Conservation (phyloP, 139 green algal genomes). For the Dunaliella sp. region DNA sequence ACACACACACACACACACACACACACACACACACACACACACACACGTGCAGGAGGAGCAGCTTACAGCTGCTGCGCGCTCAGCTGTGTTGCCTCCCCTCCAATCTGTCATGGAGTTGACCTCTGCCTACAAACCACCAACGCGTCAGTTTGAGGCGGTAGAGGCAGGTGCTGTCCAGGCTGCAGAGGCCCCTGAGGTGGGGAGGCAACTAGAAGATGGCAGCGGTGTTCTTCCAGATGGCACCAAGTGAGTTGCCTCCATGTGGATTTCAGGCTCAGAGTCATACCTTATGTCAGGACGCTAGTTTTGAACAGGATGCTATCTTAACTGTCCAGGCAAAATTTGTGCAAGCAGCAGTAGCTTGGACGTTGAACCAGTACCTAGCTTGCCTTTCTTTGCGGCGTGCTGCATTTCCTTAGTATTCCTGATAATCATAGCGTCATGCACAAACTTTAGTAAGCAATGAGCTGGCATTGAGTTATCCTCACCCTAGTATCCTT, state of each 20-base stretch:
- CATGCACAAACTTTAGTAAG: too few relatives aligned
- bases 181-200: slow-evolving; percentile 7
- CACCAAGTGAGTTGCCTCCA: slow-evolving; percentile 39
- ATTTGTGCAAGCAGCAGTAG: not conserved
- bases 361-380: not conserved
- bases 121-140: slow-evolving; percentile 47
- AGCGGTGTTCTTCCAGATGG: slow-evolving; percentile 60
- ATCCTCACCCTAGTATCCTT: too few relatives aligned
- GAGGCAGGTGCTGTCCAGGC: not conserved
- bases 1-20: not conserved
- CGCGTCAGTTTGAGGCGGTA: slow-evolving; percentile 6
- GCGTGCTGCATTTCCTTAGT: too few relatives aligned
- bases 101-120: slow-evolving; percentile 69
- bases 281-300: not conserved
- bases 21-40: not conserved
- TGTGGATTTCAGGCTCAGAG: not conserved
- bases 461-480: too few relatives aligned
- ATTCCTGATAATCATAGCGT: too few relatives aligned
- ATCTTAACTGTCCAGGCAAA: not conserved
- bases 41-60: slow-evolving; percentile 33
- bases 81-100: slow-evolving; percentile 54
- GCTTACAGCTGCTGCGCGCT: slow-evolving; percentile 26
- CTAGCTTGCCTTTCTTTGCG: not conserved
- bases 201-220: slow-evolving; percentile 51
- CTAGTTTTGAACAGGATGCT: not conserved